These are phyloP conservation scores for Pythium phragmiticola DNA, from an alignment of 352 stramenopile species.

Conservation along the genomic window DNA sequence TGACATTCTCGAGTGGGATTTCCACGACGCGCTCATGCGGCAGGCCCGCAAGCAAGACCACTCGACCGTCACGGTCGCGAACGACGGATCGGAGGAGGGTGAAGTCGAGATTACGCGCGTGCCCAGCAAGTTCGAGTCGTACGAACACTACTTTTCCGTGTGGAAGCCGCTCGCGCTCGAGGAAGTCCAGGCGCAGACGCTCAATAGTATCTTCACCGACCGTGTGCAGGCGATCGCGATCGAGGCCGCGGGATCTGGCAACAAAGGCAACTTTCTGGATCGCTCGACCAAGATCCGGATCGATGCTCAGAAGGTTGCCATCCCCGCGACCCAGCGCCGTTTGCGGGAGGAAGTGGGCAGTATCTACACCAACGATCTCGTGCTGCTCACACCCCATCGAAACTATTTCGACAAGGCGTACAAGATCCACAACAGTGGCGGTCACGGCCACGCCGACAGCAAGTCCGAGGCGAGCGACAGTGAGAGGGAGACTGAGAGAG, in stretches of 20 bases:
- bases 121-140: constrained; percentile 82
- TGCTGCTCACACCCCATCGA: constrained; percentile 60
- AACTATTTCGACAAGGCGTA: constrained; percentile 49
- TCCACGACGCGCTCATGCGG: constrained; percentile 56
- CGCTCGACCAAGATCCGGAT: constrained; percentile 71
- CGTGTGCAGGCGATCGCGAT: constrained; percentile 49
- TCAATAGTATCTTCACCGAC: constrained; percentile 78
- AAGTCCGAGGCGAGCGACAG: not conserved
- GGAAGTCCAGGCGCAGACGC: constrained; percentile 87
- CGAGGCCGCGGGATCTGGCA: constrained; percentile 42
- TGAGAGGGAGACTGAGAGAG: constrained; percentile 2
- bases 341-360: constrained; percentile 40
- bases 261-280: constrained; percentile 39
- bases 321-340: constrained; percentile 28
- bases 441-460: constrained; percentile 2
- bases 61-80: constrained; percentile 42
- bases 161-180: constrained; percentile 85
- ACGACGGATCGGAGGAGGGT: constrained; percentile 73
- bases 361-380: constrained; percentile 76
- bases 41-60: constrained; percentile 51
- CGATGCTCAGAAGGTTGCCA: constrained; percentile 50
- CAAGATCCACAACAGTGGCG: constrained; percentile 13
- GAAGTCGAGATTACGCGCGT: constrained; percentile 70
- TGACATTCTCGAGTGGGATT: constrained; percentile 82
- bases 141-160: constrained; percentile 87